Conservation (phyloP, 2,329 filamentous ascomycete genomes). For the Arthrobotrys musiformis region DNA sequence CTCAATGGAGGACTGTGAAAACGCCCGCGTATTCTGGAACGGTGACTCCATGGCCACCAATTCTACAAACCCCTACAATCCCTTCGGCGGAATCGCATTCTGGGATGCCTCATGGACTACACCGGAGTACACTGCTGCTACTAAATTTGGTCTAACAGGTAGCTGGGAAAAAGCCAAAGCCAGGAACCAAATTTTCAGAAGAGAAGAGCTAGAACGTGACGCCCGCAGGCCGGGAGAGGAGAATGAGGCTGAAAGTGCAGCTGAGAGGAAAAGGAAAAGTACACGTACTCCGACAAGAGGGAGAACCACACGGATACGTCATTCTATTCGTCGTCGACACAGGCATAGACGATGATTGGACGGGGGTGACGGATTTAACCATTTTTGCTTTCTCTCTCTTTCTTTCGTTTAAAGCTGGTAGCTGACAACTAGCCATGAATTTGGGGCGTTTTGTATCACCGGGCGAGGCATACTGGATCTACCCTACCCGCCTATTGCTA, state of each 20-base stretch:
- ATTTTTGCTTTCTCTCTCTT: background rate
- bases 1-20: slow-evolving; percentile 46
- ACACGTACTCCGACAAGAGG: background rate
- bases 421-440: background rate
- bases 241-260: background rate
- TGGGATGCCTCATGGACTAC: slow-evolving; percentile 54
- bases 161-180: slow-evolving; percentile 12
- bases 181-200: slow-evolving; percentile 25
- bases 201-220: background rate
- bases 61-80: slow-evolving; percentile 28
- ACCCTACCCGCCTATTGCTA: background rate
- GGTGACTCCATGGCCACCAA: background rate
- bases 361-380: background rate
- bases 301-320: background rate
- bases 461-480: background rate
- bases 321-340: slow-evolving; percentile 2
- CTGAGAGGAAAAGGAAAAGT: background rate
- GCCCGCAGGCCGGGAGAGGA: background rate
- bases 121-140: slow-evolving; percentile 24
- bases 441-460: background rate
- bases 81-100: slow-evolving; percentile 45
- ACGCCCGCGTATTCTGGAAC: slow-evolving; percentile 39
- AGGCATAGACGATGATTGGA: background rate
- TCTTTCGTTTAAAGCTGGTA: background rate
- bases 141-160: slow-evolving; percentile 16